A percentile compares a stretch with the other conserved stretches of the same genome.
phyloP scores from a whole-genome alignment of 2,329 filamentous ascomycete species.

The Phialemoniopsis sp. region DNA sequence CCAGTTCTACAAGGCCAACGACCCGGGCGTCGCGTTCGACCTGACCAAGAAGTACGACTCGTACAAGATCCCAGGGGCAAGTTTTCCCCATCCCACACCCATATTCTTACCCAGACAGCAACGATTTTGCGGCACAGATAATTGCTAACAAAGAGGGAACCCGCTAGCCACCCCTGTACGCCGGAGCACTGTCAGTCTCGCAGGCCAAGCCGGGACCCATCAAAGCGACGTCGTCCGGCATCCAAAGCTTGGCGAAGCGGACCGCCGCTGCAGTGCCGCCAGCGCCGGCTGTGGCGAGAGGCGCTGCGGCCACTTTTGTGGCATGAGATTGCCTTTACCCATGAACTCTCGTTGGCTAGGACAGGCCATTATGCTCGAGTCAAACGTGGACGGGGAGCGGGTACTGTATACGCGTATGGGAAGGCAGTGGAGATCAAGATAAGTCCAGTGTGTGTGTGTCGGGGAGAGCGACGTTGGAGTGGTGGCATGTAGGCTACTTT shows the following conservation, averaged over 20 bases:
- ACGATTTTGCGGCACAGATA: background rate
- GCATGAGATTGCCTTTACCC: too few relatives aligned
- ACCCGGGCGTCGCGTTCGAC: conserved; percentile 11
- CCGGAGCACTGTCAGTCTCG: conserved; percentile 15
- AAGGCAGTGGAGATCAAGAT: too few relatives aligned
- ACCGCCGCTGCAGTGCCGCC: background rate
- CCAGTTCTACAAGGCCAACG: conserved; percentile 8
- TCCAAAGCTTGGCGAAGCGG: conserved; percentile 11
- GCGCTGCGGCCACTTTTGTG: background rate
- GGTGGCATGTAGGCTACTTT: too few relatives aligned
- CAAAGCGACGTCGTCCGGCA: conserved; percentile 17
- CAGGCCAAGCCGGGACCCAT: conserved; percentile 16
- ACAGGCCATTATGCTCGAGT: too few relatives aligned
- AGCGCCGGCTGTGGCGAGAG: too few relatives aligned
- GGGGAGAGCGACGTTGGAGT: too few relatives aligned
- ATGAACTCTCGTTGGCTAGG: too few relatives aligned
- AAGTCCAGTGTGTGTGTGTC: too few relatives aligned
- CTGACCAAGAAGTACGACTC: conserved; percentile 8
- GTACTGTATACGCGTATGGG: too few relatives aligned
- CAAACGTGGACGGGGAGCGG: too few relatives aligned
- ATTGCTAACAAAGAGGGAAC: background rate
- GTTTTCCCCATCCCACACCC: background rate
- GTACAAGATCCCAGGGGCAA: conserved; percentile 11
- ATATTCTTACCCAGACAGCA: too few relatives aligned
- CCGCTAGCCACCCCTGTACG: conserved; percentile 17